Base-by-base conservation (phyloP, 192 early-diverging fungal species). In the Umbelopsis isabellina region DNA sequence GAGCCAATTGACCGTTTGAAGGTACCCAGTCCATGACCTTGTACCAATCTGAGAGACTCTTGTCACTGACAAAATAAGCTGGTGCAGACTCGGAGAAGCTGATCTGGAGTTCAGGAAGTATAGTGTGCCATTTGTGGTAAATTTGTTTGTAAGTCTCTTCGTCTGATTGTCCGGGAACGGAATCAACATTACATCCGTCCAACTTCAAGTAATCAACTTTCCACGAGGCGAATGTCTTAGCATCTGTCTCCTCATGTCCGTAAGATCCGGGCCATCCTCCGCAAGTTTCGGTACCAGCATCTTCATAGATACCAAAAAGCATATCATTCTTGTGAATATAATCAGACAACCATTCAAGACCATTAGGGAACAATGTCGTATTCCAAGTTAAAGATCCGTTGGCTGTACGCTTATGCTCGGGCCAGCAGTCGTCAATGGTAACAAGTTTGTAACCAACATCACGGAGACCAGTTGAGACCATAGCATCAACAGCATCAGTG, bases 401-500 rank as follows among this genome's bases (percentile, higher is more conserved):
- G 37, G 35, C 37, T 21, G 65, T 30, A 23, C 65, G 65, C 15
- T 47, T 7, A 18, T 66, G 65, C 65, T 82, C 78, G 21, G 64
- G 21, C 87, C 87, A 89, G 55, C 87, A 89, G 46, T 88, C 84
- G 37, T 86, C 86, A 35, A 89, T 61, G 35, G 79, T 83, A 46
- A 89, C 69, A 53, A 82, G 80, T 30, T 82, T 65, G 70, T 88
- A 89, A 0, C 88, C 88, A 0, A 80, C 80, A n/a, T 58, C 49
- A 1, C 71, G 25, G n/a, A 88, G 75, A 18, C 80, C 84, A 37
- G 75, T 69, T 0, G 66, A 46, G 12, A 82, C 72, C 69, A 89
- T 68, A 33, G 70, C 70, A 50, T 87, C 81, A 2, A 83, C 84
- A 2, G 83, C 80, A 20, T 84, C 73, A 27, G 71, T 77, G 69